Percentiles rank a stretch among this genome's conserved stretches.
These are phyloP conservation scores for Alternaria arborescens DNA, from an alignment of 2,329 filamentous ascomycete genomes.

Conservation along the genomic window DNA sequence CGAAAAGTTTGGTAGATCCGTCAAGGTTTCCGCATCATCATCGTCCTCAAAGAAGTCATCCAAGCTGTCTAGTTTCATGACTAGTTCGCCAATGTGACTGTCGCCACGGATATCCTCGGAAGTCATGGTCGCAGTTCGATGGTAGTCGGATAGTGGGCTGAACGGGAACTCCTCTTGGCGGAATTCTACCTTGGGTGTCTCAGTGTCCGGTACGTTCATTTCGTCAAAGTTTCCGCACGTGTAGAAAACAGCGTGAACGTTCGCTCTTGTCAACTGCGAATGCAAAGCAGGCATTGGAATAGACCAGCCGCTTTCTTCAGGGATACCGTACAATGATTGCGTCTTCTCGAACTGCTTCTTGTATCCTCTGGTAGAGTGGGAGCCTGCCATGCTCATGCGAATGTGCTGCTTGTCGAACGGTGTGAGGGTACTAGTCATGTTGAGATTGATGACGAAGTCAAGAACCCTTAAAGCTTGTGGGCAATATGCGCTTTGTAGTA, in stretches of 20 bases:
- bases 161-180: conserved; percentile 87
- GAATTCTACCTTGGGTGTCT: conserved; percentile 90
- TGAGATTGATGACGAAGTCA: conserved; percentile 95
- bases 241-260: conserved; percentile 96
- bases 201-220: conserved; percentile 64
- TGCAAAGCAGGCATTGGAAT: conserved; percentile 92
- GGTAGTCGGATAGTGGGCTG: conserved; percentile 72
- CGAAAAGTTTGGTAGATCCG: conserved; percentile 44
- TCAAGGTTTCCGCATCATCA: conserved; percentile 48
- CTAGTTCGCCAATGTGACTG: conserved; percentile 80
- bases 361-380: conserved; percentile 78
- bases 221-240: conserved; percentile 72
- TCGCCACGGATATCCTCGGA: conserved; percentile 81
- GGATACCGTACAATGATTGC: conserved; percentile 94
- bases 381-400: conserved; percentile 96
- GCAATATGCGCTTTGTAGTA: conserved; percentile 92
- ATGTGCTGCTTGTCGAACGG: conserved; percentile 94
- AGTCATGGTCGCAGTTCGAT: conserved; percentile 89
- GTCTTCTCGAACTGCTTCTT: conserved; percentile 95
- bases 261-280: conserved; percentile 83
- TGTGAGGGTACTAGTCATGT: conserved; percentile 77
- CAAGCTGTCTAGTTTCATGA: conserved; percentile 65
- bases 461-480: conserved; percentile 90
- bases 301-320: conserved; percentile 94
- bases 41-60: conserved; percentile 65